These are phyloP conservation scores for Termitomyces sp. DNA, from an alignment of 768 basidiomycete genomes.

Conservation along the genomic window DNA sequence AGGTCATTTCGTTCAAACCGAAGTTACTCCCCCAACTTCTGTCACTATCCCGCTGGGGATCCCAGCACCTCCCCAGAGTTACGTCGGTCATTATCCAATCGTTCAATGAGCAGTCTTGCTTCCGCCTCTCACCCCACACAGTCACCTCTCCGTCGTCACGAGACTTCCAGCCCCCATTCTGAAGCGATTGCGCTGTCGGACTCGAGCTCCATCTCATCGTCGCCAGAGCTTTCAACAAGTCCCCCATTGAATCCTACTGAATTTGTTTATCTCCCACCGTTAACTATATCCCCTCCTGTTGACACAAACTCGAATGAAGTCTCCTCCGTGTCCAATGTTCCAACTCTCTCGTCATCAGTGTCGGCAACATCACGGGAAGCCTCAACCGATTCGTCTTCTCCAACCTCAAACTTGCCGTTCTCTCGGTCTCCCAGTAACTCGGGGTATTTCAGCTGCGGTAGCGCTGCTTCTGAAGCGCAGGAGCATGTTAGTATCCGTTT, in stretches of 20 bases:
- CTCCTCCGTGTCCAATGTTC: too few species aligned
- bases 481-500: conserved; percentile 57
- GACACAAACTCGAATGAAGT: not conserved
- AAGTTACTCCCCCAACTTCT: conserved; percentile 22
- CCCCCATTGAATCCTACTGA: conserved; percentile 37
- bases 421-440: conserved; percentile 7
- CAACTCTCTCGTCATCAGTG: not conserved
- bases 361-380: not conserved
- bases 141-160: not conserved
- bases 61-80: not conserved
- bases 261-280: conserved; percentile 39
- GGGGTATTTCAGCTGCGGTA: conserved; percentile 7
- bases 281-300: conserved; percentile 16
- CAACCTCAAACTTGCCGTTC: not conserved
- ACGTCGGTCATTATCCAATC: conserved; percentile 19
- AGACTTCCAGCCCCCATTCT: not conserved
- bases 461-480: conserved; percentile 19
- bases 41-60: conserved; percentile 29
- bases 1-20: conserved; percentile 5
- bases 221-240: not conserved
- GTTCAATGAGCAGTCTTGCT: conserved; percentile 3
- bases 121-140: not conserved
- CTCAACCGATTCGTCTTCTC: not conserved
- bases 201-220: not conserved
- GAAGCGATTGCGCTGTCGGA: not conserved